These are phyloP conservation scores for Escovopsis sp. DNA, from an alignment of 2,329 filamentous ascomycete species.

Conservation along the genomic window DNA sequence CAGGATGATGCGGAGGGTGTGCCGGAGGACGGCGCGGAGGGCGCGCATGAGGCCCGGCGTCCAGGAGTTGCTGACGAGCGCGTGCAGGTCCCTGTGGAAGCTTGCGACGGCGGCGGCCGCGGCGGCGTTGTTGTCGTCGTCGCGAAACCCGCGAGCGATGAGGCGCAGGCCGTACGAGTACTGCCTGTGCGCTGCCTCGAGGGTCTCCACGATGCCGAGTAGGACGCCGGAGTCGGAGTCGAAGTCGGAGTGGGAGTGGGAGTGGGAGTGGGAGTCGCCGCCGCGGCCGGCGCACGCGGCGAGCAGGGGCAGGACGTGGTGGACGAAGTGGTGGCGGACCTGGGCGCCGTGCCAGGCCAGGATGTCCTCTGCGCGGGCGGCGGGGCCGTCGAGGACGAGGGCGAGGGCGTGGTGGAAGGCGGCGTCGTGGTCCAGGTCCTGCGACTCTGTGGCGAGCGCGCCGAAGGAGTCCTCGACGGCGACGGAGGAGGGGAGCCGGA, in stretches of 20 bases:
- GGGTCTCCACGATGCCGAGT: constrained; percentile 37
- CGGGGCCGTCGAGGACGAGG: constrained; percentile 35
- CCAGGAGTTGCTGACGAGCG: constrained; percentile 49
- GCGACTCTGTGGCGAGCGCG: constrained; percentile 27
- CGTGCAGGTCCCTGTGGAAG: constrained; percentile 48
- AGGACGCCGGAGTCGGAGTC: constrained; percentile 32
- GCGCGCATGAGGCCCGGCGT: constrained; percentile 37
- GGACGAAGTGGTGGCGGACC: constrained; percentile 44
- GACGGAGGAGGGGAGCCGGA: constrained; percentile 41
- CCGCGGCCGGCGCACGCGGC: constrained; percentile 28
- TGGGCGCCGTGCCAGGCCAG: constrained; percentile 47
- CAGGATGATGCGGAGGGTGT: constrained; percentile 37
- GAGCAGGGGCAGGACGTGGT: constrained; percentile 43
- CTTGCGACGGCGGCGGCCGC: constrained; percentile 28
- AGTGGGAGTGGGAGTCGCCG: constrained; percentile 31
- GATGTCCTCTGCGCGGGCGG: constrained; percentile 38
- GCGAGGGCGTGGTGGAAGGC: constrained; percentile 37
- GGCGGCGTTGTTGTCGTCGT: constrained; percentile 19
- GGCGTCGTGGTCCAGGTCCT: constrained; percentile 26
- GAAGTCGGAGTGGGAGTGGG: no score
- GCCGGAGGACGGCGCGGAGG: constrained; percentile 38
- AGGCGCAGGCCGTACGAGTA: constrained; percentile 41
- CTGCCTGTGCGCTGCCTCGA: constrained; percentile 44
- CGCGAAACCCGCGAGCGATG: constrained; percentile 32
- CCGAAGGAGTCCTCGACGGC: constrained; percentile 41